A percentile compares a stretch with the other conserved stretches of the same genome.
These are phyloP conservation scores for Kwoniella sp. DNA, from an alignment of 768 basidiomycete genomes.

Conservation along the genomic window DNA sequence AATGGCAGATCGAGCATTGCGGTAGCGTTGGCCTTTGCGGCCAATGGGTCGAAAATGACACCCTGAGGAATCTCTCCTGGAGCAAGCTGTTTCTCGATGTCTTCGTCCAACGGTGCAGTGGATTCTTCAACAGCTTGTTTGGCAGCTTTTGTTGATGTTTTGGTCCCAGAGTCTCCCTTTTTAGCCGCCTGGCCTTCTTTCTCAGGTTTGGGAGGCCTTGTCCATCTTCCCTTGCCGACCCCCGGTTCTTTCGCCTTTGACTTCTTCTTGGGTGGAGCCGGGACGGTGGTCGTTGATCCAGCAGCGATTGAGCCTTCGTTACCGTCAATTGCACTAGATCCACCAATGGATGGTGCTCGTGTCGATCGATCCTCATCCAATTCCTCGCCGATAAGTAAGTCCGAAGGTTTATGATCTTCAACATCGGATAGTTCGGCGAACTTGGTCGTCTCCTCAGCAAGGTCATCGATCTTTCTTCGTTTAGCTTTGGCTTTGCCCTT, in stretches of 20 bases:
- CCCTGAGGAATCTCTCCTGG: not conserved
- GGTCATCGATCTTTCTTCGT: slow-evolving; percentile 24
- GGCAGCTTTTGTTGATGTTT: not conserved
- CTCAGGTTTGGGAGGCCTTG: slow-evolving; percentile 33
- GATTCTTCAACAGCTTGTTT: not conserved
- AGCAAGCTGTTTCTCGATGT: not conserved
- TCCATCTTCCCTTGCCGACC: slow-evolving; percentile 45
- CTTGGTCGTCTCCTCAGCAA: slow-evolving; percentile 11
- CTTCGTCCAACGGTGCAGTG: not conserved
- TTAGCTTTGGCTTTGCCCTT: slow-evolving; percentile 28
- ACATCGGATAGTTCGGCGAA: slow-evolving; percentile 15
- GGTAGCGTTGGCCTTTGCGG: slow-evolving; percentile 2
- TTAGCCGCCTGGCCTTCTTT: slow-evolving; percentile 30
- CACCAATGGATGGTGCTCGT: slow-evolving; percentile 17
- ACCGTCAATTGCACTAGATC: slow-evolving; percentile 20
- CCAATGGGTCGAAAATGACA: not conserved
- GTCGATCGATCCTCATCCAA: slow-evolving; percentile 24
- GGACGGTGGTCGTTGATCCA: not conserved
- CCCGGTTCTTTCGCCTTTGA: slow-evolving; percentile 43
- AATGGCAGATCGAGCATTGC: slow-evolving; percentile 18
- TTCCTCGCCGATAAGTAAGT: slow-evolving; percentile 6
- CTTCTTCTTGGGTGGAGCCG: slow-evolving; percentile 16
- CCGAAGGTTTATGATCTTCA: slow-evolving; percentile 24
- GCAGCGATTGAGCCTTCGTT: not conserved
- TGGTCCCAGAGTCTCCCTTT: slow-evolving; percentile 19